Conservation (phyloP, 495 filamentous ascomycete genomes). For the Penicilliopsis zonata region DNA sequence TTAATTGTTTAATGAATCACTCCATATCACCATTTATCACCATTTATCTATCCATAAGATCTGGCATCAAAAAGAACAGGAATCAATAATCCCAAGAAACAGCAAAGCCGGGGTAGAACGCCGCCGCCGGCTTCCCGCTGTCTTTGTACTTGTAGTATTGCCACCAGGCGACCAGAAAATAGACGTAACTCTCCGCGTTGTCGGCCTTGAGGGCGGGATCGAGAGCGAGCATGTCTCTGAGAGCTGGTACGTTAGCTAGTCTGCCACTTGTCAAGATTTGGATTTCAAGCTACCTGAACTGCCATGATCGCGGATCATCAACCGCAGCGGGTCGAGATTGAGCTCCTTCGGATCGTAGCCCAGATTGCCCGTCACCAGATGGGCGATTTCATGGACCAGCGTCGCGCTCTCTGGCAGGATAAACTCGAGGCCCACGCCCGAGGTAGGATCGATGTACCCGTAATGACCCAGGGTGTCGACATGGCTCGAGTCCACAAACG, state of each 20-base stretch:
- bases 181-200: not conserved
- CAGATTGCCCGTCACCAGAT: not conserved
- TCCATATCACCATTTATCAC: too few species aligned
- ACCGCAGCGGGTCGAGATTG: too few species aligned
- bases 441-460: not conserved
- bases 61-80: too few species aligned
- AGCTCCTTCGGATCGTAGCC: not conserved
- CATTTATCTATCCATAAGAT: too few species aligned
- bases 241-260: too few species aligned
- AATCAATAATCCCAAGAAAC: not conserved
- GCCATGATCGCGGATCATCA: too few species aligned
- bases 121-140: not conserved
- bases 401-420: not conserved
- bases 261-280: too few species aligned
- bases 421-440: not conserved
- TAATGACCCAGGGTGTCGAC: not conserved
- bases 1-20: too few species aligned
- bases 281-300: too few species aligned
- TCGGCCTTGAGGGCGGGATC: not conserved
- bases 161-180: not conserved
- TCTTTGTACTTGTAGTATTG: not conserved
- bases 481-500: not conserved
- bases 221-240: not conserved
- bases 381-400: not conserved
- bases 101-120: not conserved